Percentiles rank a stretch among this genome's conserved stretches.
Evolutionary conservation across 2,329 filamentous ascomycete species (phyloP).

Genomic region (Aspergillus fumigatiaffinis): DNA sequence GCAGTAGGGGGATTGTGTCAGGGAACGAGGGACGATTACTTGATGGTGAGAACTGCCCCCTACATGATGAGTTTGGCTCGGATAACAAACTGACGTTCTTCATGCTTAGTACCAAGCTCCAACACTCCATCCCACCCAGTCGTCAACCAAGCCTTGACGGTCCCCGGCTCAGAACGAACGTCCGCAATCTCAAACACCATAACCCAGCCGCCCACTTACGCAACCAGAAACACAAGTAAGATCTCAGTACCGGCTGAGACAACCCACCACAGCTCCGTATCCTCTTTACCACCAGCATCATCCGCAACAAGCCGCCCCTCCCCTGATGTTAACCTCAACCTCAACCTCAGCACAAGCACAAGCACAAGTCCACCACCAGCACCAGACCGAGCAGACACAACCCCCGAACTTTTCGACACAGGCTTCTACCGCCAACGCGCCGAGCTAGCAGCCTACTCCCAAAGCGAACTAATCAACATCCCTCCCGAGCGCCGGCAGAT

Average conservation of each 20-base stretch:
- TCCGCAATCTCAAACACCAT: background rate
- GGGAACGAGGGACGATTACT: background rate
- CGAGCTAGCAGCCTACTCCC: slow-evolving; percentile 21
- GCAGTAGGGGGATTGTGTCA: background rate
- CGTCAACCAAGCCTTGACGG: background rate
- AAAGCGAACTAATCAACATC: slow-evolving; percentile 29
- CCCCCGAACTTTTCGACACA: slow-evolving; percentile 27
- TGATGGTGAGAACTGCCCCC: background rate
- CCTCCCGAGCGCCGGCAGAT: slow-evolving; percentile 11
- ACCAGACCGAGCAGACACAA: background rate
- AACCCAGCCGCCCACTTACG: background rate
- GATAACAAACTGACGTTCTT: background rate
- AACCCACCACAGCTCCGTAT: background rate
- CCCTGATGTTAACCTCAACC: background rate
- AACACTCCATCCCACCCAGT: background rate
- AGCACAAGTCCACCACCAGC: background rate
- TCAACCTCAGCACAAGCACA: background rate
- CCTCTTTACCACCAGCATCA: background rate
- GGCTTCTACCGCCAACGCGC: slow-evolving; percentile 22
- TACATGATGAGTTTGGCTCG: background rate
- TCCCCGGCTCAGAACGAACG: background rate
- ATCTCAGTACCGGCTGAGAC: background rate
- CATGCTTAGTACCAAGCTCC: background rate
- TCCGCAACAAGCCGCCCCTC: background rate
- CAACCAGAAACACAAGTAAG: background rate